Conservation (phyloP, 805 yeast genomes). For the Candida suzukii region DNA sequence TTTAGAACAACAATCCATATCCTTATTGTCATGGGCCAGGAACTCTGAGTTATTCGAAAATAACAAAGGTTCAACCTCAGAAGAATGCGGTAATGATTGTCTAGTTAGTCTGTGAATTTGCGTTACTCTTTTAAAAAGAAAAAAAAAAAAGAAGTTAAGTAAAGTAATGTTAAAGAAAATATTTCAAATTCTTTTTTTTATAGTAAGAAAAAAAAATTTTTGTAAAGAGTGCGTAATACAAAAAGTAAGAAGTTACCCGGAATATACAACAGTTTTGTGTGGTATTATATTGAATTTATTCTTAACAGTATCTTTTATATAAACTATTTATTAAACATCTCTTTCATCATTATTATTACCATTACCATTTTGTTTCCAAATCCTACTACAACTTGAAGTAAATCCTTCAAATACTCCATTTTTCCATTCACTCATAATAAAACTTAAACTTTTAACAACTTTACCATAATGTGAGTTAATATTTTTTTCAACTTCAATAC, state of each 20-base stretch:
- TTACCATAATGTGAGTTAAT: slow-evolving; percentile 18
- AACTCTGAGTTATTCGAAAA: slow-evolving; percentile 32
- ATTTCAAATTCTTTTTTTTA: not conserved
- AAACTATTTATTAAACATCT: no score
- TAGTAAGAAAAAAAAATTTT: not conserved
- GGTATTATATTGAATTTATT: no score
- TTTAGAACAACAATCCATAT: slow-evolving; percentile 32
- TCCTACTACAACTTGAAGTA: slow-evolving; percentile 12
- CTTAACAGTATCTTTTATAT: no score
- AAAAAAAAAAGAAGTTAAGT: not conserved
- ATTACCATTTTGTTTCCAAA: slow-evolving; percentile 13
- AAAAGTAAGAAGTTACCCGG: not conserved
- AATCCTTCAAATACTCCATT: slow-evolving; percentile 18
- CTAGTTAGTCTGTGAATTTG: slow-evolving; percentile 45
- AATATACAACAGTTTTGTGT: no score
- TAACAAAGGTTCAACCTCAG: slow-evolving; percentile 42
- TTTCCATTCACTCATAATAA: slow-evolving; percentile 18
- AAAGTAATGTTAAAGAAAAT: not conserved
- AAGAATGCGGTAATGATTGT: slow-evolving; percentile 44
- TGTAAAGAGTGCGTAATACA: no score
- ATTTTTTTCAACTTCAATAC: slow-evolving; percentile 35
- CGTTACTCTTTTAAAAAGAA: slow-evolving; percentile 32
- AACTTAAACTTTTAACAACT: slow-evolving; percentile 7
- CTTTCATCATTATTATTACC: no score
- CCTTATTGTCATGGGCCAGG: slow-evolving; percentile 54